Conservation (phyloP, 495 filamentous ascomycete genomes). For the Bacidia gigantensis region DNA sequence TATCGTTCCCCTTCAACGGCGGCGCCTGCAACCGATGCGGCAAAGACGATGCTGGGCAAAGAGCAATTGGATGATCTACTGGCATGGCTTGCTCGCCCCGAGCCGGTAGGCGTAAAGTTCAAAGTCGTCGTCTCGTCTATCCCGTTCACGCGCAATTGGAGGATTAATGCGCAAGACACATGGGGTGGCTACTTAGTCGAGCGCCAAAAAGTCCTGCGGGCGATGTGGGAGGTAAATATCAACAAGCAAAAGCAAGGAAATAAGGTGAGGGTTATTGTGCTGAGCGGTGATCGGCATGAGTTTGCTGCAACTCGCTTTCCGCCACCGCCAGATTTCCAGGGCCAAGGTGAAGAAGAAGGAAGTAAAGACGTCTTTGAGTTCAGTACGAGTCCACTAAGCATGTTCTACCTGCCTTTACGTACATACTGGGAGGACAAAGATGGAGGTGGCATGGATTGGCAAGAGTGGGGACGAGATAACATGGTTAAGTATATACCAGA, state of each 20-base stretch:
- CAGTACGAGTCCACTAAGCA: conserved; percentile 71
- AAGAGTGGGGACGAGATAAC: conserved; percentile 45
- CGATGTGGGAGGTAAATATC: conserved; percentile 68
- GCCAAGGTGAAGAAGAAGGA: not conserved
- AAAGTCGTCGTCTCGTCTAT: conserved; percentile 80
- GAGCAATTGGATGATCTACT: conserved; percentile 70
- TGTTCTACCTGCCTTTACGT: conserved; percentile 81
- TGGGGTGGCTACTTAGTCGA: conserved; percentile 85
- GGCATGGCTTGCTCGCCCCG: conserved; percentile 53
- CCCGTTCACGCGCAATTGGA: conserved; percentile 97
- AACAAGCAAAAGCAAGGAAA: conserved; percentile 51
- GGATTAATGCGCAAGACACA: conserved; percentile 65
- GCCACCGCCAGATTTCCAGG: conserved; percentile 32
- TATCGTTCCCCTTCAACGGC: conserved; percentile 55
- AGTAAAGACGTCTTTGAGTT: conserved; percentile 56
- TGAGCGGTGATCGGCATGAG: conserved; percentile 87
- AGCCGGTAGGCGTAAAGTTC: conserved; percentile 70
- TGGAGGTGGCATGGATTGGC: conserved; percentile 43
- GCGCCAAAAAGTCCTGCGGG: conserved; percentile 63
- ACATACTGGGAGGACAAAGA: conserved; percentile 42
- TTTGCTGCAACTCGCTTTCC: conserved; percentile 87
- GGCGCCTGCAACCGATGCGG: conserved; percentile 33
- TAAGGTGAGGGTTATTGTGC: conserved; percentile 63
- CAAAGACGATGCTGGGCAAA: conserved; percentile 76
- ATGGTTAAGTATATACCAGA: conserved; percentile 72